Base-by-base conservation (phyloP, 1,139 yeast genomes). In the Tardiomyces digboiensis region DNA sequence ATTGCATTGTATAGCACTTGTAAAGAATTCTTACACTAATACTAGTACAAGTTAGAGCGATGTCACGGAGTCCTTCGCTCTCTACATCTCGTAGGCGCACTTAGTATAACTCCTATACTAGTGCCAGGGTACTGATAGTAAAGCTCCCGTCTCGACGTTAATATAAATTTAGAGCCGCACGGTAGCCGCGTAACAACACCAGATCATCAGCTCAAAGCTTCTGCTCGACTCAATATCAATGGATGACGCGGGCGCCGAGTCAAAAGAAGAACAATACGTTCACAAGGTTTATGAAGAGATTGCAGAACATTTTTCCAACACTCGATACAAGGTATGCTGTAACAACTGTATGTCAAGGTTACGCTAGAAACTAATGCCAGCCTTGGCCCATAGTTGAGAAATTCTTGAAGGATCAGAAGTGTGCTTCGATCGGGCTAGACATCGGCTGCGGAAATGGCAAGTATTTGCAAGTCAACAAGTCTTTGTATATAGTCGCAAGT, bases 391-490 rank as follows among this genome's bases (percentile, higher is more conserved):
- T 88, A 14, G 98, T 93, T 16, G 86, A 84, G 45, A 65, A 71
- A 49, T 91, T 83, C 58, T 66, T 91, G 41, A 60, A 56, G 19
- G 55, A 53, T 2, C 70, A 68, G 49, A 44, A 51, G 0, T 53
- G 56, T 1, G 80, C 80, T 6, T 60, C 73, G 3, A 51, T 78
- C 7, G 84, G 84, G 1, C 64, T 76, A 50, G 74, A 69, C 46
- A 47, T 91, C 16, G 98, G 98, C 0, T 91, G 97, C 62, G 98
- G 98, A 2, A 91, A 93, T 59, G 98, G 98, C 10, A 91, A 91
- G 58, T 91, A 93, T 58, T 64, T 91, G 45, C 75, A 75, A 2
- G 75, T 88, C 10, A 89, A 89, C 61, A 68, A 74, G 10, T 71
- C 81, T 36, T 58, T 91, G 3, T 81, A 61, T 54, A 72, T 89